A percentile compares a stretch with the other conserved stretches of the same genome.
Evolutionary conservation across 2,329 filamentous ascomycete species (phyloP).

Genomic region (Colletotrichum sp.): DNA sequence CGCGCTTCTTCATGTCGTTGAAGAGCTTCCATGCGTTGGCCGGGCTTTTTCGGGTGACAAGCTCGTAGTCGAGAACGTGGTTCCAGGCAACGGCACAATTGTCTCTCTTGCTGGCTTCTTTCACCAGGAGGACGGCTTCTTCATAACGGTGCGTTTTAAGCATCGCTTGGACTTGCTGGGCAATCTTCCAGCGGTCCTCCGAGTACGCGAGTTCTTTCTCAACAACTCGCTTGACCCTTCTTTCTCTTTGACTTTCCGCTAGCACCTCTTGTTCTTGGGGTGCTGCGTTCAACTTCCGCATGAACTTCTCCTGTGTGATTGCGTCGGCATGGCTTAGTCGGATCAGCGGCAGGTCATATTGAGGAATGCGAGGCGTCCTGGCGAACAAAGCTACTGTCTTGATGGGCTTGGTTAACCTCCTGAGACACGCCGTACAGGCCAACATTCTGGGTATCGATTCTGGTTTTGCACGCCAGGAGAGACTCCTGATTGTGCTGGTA

Average conservation of each 20-base stretch:
- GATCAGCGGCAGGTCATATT: neutral
- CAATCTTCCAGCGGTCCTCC: conserved; percentile 75
- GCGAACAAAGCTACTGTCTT: neutral
- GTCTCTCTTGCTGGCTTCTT: conserved; percentile 68
- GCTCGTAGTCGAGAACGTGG: conserved; percentile 74
- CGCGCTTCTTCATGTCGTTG: conserved; percentile 98
- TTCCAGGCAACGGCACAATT: conserved; percentile 86
- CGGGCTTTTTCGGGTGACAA: conserved; percentile 62
- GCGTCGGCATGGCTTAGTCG: conserved; percentile 11
- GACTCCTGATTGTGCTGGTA: neutral
- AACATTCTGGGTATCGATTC: neutral
- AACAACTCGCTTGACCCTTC: conserved; percentile 40
- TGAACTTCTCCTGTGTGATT: neutral
- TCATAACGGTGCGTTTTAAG: conserved; percentile 65
- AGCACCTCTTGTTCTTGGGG: neutral
- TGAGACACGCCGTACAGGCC: neutral
- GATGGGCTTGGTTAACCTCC: neutral
- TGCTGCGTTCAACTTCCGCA: neutral
- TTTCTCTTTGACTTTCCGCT: conserved; percentile 24
- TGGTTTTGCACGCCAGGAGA: neutral
- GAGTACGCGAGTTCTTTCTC: conserved; percentile 66
- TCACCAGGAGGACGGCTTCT: conserved; percentile 72
- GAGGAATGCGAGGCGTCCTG: neutral
- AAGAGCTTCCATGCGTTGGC: conserved; percentile 78
- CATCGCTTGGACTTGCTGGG: conserved; percentile 66